phyloP scores from a whole-genome alignment of 2,329 filamentous ascomycete species.

The Dactylonectria estremocensis region DNA sequence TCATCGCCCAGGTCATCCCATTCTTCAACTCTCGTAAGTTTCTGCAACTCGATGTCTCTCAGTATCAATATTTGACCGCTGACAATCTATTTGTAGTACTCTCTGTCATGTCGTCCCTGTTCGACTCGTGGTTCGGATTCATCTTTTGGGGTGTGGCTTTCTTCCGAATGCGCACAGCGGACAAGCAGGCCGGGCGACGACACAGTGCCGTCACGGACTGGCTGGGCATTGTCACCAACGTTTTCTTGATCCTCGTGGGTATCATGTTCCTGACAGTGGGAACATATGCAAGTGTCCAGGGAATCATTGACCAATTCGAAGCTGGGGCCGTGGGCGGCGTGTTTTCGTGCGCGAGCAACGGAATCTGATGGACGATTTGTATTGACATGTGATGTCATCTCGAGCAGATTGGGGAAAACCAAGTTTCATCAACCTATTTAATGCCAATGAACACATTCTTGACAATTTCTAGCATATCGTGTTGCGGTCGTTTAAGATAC shows the following conservation, averaged over 20 bases:
- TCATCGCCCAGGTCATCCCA: slow-evolving; percentile 93
- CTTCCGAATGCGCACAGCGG: slow-evolving; percentile 80
- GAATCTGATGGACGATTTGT: slow-evolving; percentile 59
- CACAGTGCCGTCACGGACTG: slow-evolving; percentile 66
- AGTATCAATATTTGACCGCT: neutral
- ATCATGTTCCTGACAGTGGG: slow-evolving; percentile 86
- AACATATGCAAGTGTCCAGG: slow-evolving; percentile 84
- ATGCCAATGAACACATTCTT: neutral
- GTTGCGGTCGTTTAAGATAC: no score
- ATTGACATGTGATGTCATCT: slow-evolving; percentile 24
- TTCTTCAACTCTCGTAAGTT: slow-evolving; percentile 84
- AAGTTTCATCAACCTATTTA: neutral
- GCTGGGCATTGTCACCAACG: slow-evolving; percentile 76
- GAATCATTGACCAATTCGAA: slow-evolving; percentile 81
- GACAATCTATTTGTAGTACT: slow-evolving; percentile 60
- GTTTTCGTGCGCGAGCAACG: slow-evolving; percentile 82
- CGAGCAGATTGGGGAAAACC: neutral
- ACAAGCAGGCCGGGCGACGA: slow-evolving; percentile 67
- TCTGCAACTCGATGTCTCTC: neutral
- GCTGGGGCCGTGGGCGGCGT: slow-evolving; percentile 76
- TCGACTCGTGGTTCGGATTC: slow-evolving; percentile 95
- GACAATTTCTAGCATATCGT: no score
- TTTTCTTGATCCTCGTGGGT: slow-evolving; percentile 80
- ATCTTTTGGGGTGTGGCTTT: slow-evolving; percentile 94
- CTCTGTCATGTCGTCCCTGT: slow-evolving; percentile 88